A percentile compares a stretch with the other conserved stretches of the same genome.
These are phyloP conservation scores for Ceratocystis smalleyi DNA, from an alignment of 2,329 filamentous ascomycete genomes.

Conservation along the genomic window DNA sequence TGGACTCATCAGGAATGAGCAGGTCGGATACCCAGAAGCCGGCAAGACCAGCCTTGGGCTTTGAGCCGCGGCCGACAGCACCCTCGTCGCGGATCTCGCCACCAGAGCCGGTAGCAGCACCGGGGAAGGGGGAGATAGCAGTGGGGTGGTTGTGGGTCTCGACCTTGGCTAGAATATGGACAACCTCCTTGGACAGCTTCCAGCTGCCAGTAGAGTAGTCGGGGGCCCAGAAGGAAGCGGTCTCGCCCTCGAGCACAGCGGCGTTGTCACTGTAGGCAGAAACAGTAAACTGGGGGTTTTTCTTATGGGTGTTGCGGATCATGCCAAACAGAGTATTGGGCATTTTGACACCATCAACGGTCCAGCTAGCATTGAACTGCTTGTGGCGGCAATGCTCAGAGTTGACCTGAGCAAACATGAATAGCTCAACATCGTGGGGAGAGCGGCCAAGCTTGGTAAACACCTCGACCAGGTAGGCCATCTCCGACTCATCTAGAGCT, in stretches of 20 bases:
- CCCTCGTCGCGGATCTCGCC: slow-evolving; percentile 94
- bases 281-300: slow-evolving; percentile 65
- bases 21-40: slow-evolving; percentile 95
- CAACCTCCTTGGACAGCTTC: slow-evolving; percentile 69
- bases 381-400: slow-evolving; percentile 81
- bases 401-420: slow-evolving; percentile 99
- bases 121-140: slow-evolving; percentile 81
- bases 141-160: slow-evolving; percentile 98
- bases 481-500: slow-evolving; percentile 74
- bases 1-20: slow-evolving; percentile 63
- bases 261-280: slow-evolving; percentile 97
- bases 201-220: slow-evolving; percentile 75
- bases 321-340: slow-evolving; percentile 76
- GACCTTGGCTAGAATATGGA: slow-evolving; percentile 84
- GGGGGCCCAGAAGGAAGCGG: slow-evolving; percentile 57
- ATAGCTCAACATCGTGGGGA: slow-evolving; percentile 75
- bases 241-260: slow-evolving; percentile 48
- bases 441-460: slow-evolving; percentile 35
- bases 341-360: slow-evolving; percentile 73
- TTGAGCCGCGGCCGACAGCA: slow-evolving; percentile 81
- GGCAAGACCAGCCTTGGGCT: slow-evolving; percentile 77
- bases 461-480: slow-evolving; percentile 75
- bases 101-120: slow-evolving; percentile 86
- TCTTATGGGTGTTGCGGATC: slow-evolving; percentile 90
- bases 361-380: slow-evolving; percentile 95